Evolutionary conservation across 768 basidiomycete species (phyloP).

Genomic region (Dentipellis sp.): DNA sequence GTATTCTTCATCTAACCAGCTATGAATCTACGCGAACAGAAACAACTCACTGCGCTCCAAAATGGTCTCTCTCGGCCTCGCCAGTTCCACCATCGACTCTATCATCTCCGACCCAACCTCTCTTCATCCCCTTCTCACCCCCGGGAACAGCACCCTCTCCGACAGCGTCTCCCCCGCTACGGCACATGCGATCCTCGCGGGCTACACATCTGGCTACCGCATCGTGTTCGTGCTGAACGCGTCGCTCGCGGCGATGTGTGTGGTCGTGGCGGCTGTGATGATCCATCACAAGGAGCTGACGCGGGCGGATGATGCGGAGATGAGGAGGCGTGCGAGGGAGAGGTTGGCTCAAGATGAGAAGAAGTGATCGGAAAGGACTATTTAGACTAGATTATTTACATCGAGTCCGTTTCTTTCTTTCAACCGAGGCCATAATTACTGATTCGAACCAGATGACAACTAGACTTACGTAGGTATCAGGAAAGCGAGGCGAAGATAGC

Average conservation of each 20-base stretch:
- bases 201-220: conserved; percentile 49
- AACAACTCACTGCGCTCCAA: conserved; percentile 23
- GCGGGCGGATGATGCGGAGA: conserved; percentile 42
- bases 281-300: conserved; percentile 55
- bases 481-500: too few relatives aligned
- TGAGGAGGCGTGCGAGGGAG: conserved; percentile 31
- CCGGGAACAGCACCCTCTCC: conserved; percentile 12
- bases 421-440: too few relatives aligned
- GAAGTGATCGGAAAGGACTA: too few relatives aligned
- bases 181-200: conserved; percentile 36
- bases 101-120: conserved; percentile 42
- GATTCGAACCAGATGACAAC: too few relatives aligned
- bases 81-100: conserved; percentile 27
- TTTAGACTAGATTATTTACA: too few relatives aligned
- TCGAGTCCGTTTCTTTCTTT: too few relatives aligned
- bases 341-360: neutral
- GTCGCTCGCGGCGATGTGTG: conserved; percentile 41
- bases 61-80: conserved; percentile 29
- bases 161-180: conserved; percentile 26
- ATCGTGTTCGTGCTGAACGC: conserved; percentile 55
- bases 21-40: neutral
- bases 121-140: conserved; percentile 22
- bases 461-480: too few relatives aligned
- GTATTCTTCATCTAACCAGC: neutral
- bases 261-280: conserved; percentile 46